phyloP scores from a whole-genome alignment of 306 rosid genomes.

The Phaseolus lunatus region DNA sequence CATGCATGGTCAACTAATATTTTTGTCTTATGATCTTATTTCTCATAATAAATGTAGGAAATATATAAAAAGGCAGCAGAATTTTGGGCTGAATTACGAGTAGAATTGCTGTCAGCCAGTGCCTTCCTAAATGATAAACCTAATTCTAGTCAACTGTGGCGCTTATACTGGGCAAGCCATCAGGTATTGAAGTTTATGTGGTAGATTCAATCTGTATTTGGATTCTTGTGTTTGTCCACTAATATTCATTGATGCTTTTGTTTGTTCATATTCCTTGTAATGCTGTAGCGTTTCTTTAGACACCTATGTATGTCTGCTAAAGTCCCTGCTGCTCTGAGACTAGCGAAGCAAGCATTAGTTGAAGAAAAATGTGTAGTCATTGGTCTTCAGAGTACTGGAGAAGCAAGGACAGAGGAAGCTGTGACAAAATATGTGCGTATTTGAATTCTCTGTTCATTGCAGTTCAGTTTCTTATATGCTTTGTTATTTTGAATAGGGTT shows the following conservation, averaged over 20 bases:
- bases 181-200: constrained; percentile 62
- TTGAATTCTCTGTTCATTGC: constrained; percentile 41
- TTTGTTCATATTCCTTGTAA: constrained; percentile 43
- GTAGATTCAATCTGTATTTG: constrained; percentile 25
- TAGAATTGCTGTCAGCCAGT: constrained; percentile 80
- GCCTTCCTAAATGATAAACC: constrained; percentile 78
- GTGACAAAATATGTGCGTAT: constrained; percentile 91
- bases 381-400: constrained; percentile 99
- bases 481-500: constrained; percentile 64
- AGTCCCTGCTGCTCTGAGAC: constrained; percentile 93
- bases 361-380: constrained; percentile 89
- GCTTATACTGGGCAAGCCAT: constrained; percentile 98
- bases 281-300: constrained; percentile 94
- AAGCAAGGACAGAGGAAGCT: constrained; percentile 98
- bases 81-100: constrained; percentile 92
- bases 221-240: not conserved
- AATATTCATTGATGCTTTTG: constrained; percentile 31
- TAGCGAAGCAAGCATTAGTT: constrained; percentile 83
- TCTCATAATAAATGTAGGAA: constrained; percentile 56
- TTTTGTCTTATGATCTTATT: constrained; percentile 26
- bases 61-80: constrained; percentile 91
- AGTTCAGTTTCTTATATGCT: constrained; percentile 33
- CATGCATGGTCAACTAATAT: too few relatives aligned
- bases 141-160: constrained; percentile 87
- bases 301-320: constrained; percentile 99